Conservation (phyloP, 2,329 filamentous ascomycete genomes). For the Colletotrichum incanum region DNA sequence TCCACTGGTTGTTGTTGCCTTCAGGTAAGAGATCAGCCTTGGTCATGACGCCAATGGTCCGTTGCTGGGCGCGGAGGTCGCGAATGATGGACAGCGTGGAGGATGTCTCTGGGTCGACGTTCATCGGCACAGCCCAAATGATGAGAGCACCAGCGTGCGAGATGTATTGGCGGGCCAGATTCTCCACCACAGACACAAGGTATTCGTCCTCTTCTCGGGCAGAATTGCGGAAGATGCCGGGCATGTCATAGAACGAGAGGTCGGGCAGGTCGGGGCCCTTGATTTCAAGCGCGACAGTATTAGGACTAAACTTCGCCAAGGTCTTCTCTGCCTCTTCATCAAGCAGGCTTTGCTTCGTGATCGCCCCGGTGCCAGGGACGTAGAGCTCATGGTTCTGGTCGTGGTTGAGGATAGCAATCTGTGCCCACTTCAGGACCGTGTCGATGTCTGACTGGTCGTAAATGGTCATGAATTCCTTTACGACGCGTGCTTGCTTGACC, state of each 20-base stretch:
- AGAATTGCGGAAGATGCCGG: constrained; percentile 83
- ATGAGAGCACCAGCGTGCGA: constrained; percentile 79
- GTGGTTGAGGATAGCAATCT: constrained; percentile 83
- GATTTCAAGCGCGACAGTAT: constrained; percentile 84
- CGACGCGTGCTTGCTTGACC: constrained; percentile 64
- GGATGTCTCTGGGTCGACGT: constrained; percentile 83
- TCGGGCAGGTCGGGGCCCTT: constrained; percentile 79
- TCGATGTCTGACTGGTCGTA: constrained; percentile 75
- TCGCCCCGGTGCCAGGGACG: constrained; percentile 64
- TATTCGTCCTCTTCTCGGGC: constrained; percentile 76
- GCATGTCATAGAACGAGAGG: constrained; percentile 88
- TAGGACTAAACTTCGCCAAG: constrained; percentile 83
- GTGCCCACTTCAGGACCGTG: constrained; percentile 79
- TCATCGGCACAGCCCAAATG: constrained; percentile 84
- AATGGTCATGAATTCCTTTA: constrained; percentile 76
- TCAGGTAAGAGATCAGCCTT: constrained; percentile 83
- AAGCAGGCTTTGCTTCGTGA: constrained; percentile 55
- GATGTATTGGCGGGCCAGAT: constrained; percentile 80
- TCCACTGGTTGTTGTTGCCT: constrained; percentile 70
- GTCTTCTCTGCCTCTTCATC: constrained; percentile 58
- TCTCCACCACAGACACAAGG: constrained; percentile 80
- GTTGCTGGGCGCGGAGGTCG: constrained; percentile 67
- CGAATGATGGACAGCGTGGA: constrained; percentile 78
- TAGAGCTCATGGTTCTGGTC: constrained; percentile 66
- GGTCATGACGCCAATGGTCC: constrained; percentile 84